Base-by-base conservation (phyloP, 2,329 filamentous ascomycete genomes). In the Aspergillus udagawae region DNA sequence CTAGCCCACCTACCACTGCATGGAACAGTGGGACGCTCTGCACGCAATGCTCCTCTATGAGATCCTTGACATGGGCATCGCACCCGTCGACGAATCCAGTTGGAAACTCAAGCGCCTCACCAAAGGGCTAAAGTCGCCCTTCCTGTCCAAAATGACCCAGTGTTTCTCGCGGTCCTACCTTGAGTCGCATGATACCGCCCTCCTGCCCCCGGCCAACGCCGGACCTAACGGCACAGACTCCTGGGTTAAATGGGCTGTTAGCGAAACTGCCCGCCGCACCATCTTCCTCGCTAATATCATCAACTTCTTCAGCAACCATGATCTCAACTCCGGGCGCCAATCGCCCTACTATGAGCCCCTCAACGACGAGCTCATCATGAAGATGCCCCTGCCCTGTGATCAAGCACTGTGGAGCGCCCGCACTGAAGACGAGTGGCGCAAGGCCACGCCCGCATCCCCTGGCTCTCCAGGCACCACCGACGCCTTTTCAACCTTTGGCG, bases 41-140 rank as follows among this genome's bases (percentile, higher is more conserved):
- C 64, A 67, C 55, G 65, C 65, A 9, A 66, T 67, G 65, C 55
- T 66, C 12, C 52, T 67, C 17, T 67, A 67, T 51, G 59, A 58
- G 49, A 56, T 59, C 28, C 55, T 66, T 25, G 63, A 65, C 32
- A 21, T 65, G 25, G 54, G 55, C 20, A 45, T 55, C 50, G 49
- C 52, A 23, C 41, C 41, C 29, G 20, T 32, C 20, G 47, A 58
- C 42, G 58, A 53, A 23, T 44, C 49, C 20, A 41, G 28, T 1
- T 65, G 63, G 64, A 66, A 61, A 49, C 60, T 53, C 14, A 60
- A 54, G 55, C 52, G 57, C 3, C 53, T 54, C 38, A 41, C 52
- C 12, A 60, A 58, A 51, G 62, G 62, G 10, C 44, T 63, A 21
- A 54, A 58, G 14, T 58, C 53, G 12, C 59, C 63, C n/a, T 65